phyloP scores from a whole-genome alignment of 2,329 filamentous ascomycete genomes.

The Cadophora sp. region DNA sequence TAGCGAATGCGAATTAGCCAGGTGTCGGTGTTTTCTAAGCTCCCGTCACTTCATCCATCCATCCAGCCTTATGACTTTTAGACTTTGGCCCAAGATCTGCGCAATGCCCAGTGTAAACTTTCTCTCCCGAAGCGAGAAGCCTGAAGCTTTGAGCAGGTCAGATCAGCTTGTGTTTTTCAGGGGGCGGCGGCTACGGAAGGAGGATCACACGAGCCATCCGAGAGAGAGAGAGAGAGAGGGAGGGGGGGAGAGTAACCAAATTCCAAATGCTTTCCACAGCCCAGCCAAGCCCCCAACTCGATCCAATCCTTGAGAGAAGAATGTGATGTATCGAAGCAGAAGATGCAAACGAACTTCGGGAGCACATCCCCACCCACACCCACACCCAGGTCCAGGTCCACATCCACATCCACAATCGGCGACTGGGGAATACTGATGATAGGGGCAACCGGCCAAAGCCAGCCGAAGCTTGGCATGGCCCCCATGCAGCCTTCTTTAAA shows the following conservation, averaged over 20 bases:
- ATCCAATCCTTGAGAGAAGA: not conserved
- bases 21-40: not conserved
- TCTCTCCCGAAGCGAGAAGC: not conserved
- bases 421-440: not conserved
- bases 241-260: not conserved
- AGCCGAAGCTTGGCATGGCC: constrained; percentile 6
- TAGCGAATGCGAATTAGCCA: constrained; percentile 3
- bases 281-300: not conserved
- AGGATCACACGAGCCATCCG: not conserved
- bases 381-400: too few species aligned
- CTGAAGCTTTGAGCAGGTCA: too few species aligned
- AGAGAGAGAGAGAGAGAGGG: not conserved
- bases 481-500: constrained; percentile 13
- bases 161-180: too few species aligned
- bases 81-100: not conserved
- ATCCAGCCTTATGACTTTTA: constrained; percentile 9
- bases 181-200: too few species aligned
- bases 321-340: not conserved
- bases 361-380: not conserved
- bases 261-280: not conserved
- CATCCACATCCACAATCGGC: not conserved
- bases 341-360: not conserved
- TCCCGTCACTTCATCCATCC: too few species aligned
- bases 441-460: constrained; percentile 11
- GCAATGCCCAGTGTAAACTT: not conserved